A percentile compares a stretch with the other conserved stretches of the same genome.
Evolutionary conservation across 1,139 yeast species (phyloP).

Genomic region (Diutina ranongensis): DNA sequence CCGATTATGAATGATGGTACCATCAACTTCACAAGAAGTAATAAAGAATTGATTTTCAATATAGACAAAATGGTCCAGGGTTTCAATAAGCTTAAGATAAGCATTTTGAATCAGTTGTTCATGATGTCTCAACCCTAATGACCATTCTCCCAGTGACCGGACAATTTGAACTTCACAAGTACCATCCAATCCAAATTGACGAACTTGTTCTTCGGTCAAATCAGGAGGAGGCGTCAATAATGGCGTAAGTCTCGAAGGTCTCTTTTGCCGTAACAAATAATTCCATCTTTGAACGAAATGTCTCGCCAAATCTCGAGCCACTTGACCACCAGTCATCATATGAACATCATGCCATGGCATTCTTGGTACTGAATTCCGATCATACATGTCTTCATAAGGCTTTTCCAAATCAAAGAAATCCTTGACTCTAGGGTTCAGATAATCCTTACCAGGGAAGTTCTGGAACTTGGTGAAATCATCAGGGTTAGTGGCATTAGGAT

Average conservation of each 20-base stretch:
- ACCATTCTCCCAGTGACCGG: constrained; percentile 89
- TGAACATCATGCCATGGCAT: constrained; percentile 99
- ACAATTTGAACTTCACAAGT: constrained; percentile 87
- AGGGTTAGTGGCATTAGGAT: constrained; percentile 18
- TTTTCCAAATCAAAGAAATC: constrained; percentile 74
- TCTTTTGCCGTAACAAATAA: constrained; percentile 77
- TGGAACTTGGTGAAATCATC: constrained; percentile 42
- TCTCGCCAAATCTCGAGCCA: constrained; percentile 84
- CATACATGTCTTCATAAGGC: constrained; percentile 90
- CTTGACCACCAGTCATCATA: constrained; percentile 92
- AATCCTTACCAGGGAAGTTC: constrained; percentile 92
- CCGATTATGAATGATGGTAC: constrained; percentile 73
- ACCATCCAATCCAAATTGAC: constrained; percentile 55
- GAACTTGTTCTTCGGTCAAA: constrained; percentile 60
- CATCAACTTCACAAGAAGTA: constrained; percentile 80
- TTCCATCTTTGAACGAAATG: constrained; percentile 99
- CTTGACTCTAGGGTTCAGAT: constrained; percentile 86
- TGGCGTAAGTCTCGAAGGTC: constrained; percentile 92
- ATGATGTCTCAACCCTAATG: constrained; percentile 71
- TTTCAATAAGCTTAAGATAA: constrained; percentile 78
- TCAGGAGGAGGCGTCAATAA: constrained; percentile 88
- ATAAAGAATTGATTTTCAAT: constrained; percentile 92
- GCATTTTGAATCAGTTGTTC: constrained; percentile 93
- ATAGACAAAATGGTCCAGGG: constrained; percentile 86
- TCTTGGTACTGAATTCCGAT: constrained; percentile 68